A percentile compares a stretch with the other conserved stretches of the same genome.
Conservation (phyloP, 2,329 filamentous ascomycete genomes). For the Aspergillus calidoustus region DNA sequence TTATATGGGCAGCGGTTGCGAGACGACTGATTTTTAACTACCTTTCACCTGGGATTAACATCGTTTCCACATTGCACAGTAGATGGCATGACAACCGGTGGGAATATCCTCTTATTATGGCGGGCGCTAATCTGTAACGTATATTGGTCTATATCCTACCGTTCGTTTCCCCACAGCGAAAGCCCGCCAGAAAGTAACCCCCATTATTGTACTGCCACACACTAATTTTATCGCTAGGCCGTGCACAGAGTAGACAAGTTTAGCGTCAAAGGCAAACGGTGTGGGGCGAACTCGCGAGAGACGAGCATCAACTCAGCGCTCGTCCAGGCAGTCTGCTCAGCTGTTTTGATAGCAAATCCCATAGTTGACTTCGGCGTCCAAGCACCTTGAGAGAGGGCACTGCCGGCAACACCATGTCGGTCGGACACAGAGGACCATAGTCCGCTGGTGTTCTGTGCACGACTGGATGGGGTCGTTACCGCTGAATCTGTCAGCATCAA, state of each 20-base stretch:
- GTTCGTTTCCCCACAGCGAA: background rate
- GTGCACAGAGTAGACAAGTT: background rate
- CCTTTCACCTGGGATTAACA: background rate
- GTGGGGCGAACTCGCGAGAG: too few relatives aligned
- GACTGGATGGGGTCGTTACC: conserved; percentile 12
- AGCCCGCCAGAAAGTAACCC: background rate
- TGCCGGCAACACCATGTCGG: background rate
- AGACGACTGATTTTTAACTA: background rate
- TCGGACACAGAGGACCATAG: conserved; percentile 2
- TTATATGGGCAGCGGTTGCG: background rate
- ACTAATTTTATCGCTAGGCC: background rate
- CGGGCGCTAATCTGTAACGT: background rate
- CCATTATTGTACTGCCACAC: background rate
- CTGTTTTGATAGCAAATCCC: background rate
- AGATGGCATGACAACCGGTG: background rate
- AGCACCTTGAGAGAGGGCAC: background rate
- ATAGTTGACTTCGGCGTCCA: background rate
- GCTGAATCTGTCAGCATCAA: conserved; percentile 10
- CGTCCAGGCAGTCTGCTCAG: background rate
- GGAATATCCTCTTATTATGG: background rate
- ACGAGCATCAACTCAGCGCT: background rate
- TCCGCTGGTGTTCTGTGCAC: conserved; percentile 18
- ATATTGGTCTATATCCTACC: background rate
- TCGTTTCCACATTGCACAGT: background rate
- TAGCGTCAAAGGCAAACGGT: too few relatives aligned